A percentile compares a stretch with the other conserved stretches of the same genome.
phyloP scores from a whole-genome alignment of 129 eudicot species.

The Chrysanthemum seticuspe region DNA sequence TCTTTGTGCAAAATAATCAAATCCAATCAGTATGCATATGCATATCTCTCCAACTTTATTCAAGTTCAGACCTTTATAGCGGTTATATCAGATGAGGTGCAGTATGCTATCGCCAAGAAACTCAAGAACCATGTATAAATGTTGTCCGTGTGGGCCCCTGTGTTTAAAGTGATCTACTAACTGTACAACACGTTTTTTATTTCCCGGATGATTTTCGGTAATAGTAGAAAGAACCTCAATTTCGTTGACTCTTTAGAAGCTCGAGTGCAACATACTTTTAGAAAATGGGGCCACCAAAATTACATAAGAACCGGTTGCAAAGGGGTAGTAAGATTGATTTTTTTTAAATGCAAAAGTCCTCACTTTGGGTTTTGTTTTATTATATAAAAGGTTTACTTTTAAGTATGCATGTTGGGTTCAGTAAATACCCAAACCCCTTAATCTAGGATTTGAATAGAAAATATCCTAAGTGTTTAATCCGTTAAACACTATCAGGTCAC shows the following conservation, averaged over 20 bases:
- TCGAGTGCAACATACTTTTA: constrained; percentile 83
- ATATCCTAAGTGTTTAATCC: too few relatives aligned
- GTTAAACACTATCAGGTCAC: too few relatives aligned
- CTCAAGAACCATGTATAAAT: constrained; percentile 93
- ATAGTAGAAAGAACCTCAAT: constrained; percentile 80
- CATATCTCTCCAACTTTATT: constrained; percentile 80
- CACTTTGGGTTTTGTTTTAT: too few relatives aligned
- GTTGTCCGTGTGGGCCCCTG: constrained; percentile 95
- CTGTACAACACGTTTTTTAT: constrained; percentile 59
- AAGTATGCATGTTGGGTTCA: too few relatives aligned
- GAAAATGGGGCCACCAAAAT: constrained; percentile 22
- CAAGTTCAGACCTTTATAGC: constrained; percentile 83
- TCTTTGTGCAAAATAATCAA: constrained; percentile 82
- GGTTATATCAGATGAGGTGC: constrained; percentile 68
- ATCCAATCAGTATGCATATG: constrained; percentile 77
- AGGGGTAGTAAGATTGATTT: too few relatives aligned
- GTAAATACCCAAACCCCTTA: too few relatives aligned
- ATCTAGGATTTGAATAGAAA: too few relatives aligned
- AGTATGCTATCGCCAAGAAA: constrained; percentile 95
- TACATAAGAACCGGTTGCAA: not conserved
- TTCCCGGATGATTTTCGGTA: constrained; percentile 66
- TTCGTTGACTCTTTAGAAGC: constrained; percentile 96
- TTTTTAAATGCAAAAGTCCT: too few relatives aligned
- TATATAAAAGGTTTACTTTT: too few relatives aligned
- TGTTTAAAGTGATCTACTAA: constrained; percentile 92